Base-by-base conservation (phyloP, 192 early-diverging fungal species). In the Umbelopsis vinacea region DNA sequence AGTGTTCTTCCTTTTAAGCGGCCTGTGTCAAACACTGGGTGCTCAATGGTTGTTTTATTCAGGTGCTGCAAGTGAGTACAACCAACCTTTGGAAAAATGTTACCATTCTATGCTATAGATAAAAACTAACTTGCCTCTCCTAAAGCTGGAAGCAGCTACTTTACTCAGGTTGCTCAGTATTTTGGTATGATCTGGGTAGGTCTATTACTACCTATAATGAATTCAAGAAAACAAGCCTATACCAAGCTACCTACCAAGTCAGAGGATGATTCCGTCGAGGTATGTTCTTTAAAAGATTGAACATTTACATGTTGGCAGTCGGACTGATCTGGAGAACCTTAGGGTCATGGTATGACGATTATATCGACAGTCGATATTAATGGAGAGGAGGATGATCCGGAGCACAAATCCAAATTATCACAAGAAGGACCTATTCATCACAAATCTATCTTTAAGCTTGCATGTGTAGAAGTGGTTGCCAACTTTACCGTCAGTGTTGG, bases 11-110 rank as follows among this genome's bases (percentile, higher is more conserved):
- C 48, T 89, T 6, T 29, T 78, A 22, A 79, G 85, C 12, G 87
- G 87, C 6, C 74, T 89, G 40, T 81, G 76, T 70, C 81, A 81
- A 24, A 87, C 87, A 7, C 75, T 89, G 43, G 84, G 81, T 2
- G 71, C 76, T 17, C 87, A 89, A 66, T 89, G 84, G 79, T 52
- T 89, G 22, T 84, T 85, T 50, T 89, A 89, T 70, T 78, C 87
- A 74, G 85, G 85, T 48, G 87, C 84, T 50, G 83, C 87, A 15
- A 82, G 87, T 88, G 81, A 85, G 82, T 72, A 33, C n/a, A 23
- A 2, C 29, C 15, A 23, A 21, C 7, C n/a, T 19, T 38, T 57
- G 14, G 6, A 24, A 46, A 14, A 35, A 66, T 11, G 3, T 7
- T 37, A 45, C 35, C 6, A 57, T 60, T 10, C 11, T 29, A 29